Evolutionary conservation across 2,329 filamentous ascomycete species (phyloP), one percentile per base, ranked within the genome.

Genomic region (Colletotrichum filicis): DNA sequence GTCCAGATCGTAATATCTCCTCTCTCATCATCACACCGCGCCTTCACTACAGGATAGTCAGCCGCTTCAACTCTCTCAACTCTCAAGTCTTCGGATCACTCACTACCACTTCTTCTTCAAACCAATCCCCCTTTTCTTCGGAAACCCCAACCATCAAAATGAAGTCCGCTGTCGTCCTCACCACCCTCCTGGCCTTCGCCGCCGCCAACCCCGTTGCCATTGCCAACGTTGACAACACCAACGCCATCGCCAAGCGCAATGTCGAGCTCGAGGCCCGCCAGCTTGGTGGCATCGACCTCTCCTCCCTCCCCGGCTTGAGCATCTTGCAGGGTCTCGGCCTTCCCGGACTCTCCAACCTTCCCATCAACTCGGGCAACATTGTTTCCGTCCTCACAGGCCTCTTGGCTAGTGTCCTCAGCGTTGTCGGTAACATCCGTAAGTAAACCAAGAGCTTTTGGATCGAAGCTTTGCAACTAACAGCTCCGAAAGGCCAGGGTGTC

Each of bases 41-140:
- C 37, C 52, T 62, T 53, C 55, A 64, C 55, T 63, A 61, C 73
- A 74, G 61, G 70, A 69, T 74, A 74, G 70, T 62, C 52, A 74
- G 73, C 66, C 46, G 53, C 73, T 66, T 57, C 66, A 53, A 26
- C 57, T 52, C 37, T 68, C 58, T 68, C 59, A 60, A 26, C 26
- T 64, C 42, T 56, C 60, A 66, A 63, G 28, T 61, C 66, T 73
- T 66, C 49, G 35, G 60, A 30, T 64, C 59, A 42, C 22, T 60
- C 16, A 53, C 35, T 55, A 59, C 24, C 46, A 55, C 56, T 64
- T 60, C 35, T n/a, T 49, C 52, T 64, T 24, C 52, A 42, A 61
- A 22, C 42, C 19, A 49, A 28, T n/a, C 12, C 32, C 46, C 16
- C 28, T 12, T 30, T 65, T 42, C n/a, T 19, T 16, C 24, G 22